These are phyloP conservation scores for Apiospora rasikravindrae DNA, from an alignment of 2,329 filamentous ascomycete genomes.

Conservation along the genomic window DNA sequence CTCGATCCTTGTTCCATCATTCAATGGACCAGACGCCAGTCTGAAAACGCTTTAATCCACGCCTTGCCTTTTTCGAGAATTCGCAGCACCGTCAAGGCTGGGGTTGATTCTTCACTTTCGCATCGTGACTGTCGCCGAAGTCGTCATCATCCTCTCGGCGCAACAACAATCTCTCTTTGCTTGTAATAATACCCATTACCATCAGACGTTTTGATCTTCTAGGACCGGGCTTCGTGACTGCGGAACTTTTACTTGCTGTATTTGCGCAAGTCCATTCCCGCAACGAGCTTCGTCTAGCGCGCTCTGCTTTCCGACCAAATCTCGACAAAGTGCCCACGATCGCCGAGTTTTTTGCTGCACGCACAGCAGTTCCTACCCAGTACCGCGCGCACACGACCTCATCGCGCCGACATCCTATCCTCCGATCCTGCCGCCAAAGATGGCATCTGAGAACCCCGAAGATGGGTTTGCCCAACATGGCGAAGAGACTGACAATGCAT, in stretches of 20 bases:
- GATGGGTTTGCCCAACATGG: slow-evolving; percentile 30
- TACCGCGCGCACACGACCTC: background rate
- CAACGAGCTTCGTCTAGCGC: slow-evolving; percentile 9
- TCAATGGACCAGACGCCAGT: background rate
- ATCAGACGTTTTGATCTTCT: background rate
- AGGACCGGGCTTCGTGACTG: background rate
- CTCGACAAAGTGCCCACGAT: background rate
- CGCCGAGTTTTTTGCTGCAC: background rate
- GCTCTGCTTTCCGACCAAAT: background rate
- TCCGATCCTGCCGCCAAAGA: slow-evolving; percentile 25
- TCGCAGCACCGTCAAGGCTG: background rate
- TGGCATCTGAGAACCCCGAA: slow-evolving; percentile 36
- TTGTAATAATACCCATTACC: background rate
- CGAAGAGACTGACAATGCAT: slow-evolving; percentile 34
- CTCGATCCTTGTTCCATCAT: slow-evolving; percentile 11
- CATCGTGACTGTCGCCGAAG: slow-evolving; percentile 8
- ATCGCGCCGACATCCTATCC: background rate
- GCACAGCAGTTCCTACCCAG: background rate
- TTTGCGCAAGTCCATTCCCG: slow-evolving; percentile 7
- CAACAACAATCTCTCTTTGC: background rate
- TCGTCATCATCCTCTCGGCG: background rate
- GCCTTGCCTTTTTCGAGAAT: slow-evolving; percentile 15
- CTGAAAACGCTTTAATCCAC: slow-evolving; percentile 16
- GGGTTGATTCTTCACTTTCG: slow-evolving; percentile 13
- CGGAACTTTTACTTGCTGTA: background rate